Evolutionary conservation across 495 filamentous ascomycete genomes (phyloP), one percentile per base, ranked within the genome.

Genomic region (Hypomontagnella submonticulosa): DNA sequence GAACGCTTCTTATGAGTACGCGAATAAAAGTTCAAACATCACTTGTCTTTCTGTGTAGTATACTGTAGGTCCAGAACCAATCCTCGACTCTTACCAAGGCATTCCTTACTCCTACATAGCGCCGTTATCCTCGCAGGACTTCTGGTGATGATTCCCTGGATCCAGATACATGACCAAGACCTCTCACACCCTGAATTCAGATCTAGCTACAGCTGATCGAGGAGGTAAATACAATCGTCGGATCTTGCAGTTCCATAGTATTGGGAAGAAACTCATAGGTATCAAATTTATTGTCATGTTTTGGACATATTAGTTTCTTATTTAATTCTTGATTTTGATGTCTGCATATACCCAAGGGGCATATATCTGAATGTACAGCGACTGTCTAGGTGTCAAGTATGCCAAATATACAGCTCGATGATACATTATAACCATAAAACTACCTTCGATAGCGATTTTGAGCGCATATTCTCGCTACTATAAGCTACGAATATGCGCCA

Each of bases 171-270:
- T 7, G 44, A 40, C 9, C 55, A 59, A 15, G 55, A 50, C 27
- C 20, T 61, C 16, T 51, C 57, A 4, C 2, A 44, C 33, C 43
- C 55, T 6, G 27, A 3, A 3, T 20, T 59, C 41, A 59, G 7
- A 49, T 12, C 32, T 59, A 4, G 55, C n/a, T 7, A 59, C 55
- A 2, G 9, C n/a, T 40, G 30, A 53, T 54, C 12, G 47, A 66
- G 38, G 48, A 57, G 63, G n/a, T 71, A 58, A 30, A 74, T 77
- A 15, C 51, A 41, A 48, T 55, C 20, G 48, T 51, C 40, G 55
- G 60, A 4, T 60, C 8, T 4, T 5, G 33, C 9, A 55, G 41
- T 55, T 37, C 50, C 32, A 38, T 46, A 4, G 15, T 47, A 49
- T 30, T 55, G 55, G 47, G 36, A 2, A 20, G 16, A n/a, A 20